Evolutionary conservation across 192 early-diverging fungal genomes (phyloP).

Genomic region (Coemansia sp.): DNA sequence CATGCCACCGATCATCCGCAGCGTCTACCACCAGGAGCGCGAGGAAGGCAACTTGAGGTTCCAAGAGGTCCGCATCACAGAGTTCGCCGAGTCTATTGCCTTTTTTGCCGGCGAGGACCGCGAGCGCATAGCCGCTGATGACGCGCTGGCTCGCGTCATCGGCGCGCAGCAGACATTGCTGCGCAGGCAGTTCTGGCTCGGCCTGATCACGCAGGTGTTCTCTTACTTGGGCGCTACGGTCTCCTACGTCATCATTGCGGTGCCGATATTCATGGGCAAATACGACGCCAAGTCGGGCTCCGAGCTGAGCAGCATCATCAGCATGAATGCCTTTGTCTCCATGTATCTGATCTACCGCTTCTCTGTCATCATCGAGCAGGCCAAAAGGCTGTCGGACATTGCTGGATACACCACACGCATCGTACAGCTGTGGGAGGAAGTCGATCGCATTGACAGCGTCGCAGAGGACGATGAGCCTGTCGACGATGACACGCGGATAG

Average conservation of each 20-base stretch:
- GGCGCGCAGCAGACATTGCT: constrained; percentile 62
- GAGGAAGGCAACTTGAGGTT: constrained; percentile 85
- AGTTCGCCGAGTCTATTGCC: constrained; percentile 80
- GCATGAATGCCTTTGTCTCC: constrained; percentile 80
- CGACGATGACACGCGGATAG: constrained; percentile 9
- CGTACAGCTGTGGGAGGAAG: constrained; percentile 74
- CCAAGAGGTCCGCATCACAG: constrained; percentile 70
- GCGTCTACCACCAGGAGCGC: constrained; percentile 74
- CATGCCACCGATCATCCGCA: constrained; percentile 76
- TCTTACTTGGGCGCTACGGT: constrained; percentile 81
- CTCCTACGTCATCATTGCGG: constrained; percentile 78
- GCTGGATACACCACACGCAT: constrained; percentile 86
- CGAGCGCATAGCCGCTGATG: constrained; percentile 62
- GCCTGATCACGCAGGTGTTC: constrained; percentile 61
- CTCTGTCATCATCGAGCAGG: constrained; percentile 69
- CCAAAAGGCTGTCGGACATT: constrained; percentile 71
- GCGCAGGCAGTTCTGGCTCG: constrained; percentile 51
- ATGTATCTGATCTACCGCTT: constrained; percentile 86
- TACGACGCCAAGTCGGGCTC: constrained; percentile 72
- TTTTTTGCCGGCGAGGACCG: constrained; percentile 76
- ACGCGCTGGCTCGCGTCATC: constrained; percentile 60
- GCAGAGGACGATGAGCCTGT: background rate
- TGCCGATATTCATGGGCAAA: constrained; percentile 79
- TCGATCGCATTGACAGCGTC: constrained; percentile 46
- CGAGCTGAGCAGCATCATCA: constrained; percentile 78